These are phyloP conservation scores for Umbelopsis sp. DNA, from an alignment of 371 early-diverging fungal genomes.

Conservation along the genomic window DNA sequence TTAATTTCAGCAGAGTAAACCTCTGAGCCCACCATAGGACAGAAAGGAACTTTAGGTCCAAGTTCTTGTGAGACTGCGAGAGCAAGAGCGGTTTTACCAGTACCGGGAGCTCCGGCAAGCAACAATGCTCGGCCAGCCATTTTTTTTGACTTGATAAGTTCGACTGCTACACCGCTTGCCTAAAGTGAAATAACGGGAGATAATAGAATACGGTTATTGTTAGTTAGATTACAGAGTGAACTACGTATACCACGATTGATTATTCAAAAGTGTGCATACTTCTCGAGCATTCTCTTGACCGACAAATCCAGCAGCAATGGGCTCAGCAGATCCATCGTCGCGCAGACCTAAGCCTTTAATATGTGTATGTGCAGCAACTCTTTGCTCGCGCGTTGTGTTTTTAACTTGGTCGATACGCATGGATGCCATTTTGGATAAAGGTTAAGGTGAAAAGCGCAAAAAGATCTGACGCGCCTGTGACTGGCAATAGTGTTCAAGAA, in stretches of 20 bases:
- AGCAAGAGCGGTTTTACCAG: slow-evolving; percentile 94
- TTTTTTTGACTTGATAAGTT: slow-evolving; percentile 92
- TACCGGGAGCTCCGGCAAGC: slow-evolving; percentile 97
- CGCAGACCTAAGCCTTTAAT: slow-evolving; percentile 85
- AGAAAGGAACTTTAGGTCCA: slow-evolving; percentile 97
- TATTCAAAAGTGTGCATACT: slow-evolving; percentile 47
- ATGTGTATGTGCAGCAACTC: slow-evolving; percentile 97
- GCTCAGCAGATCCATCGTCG: slow-evolving; percentile 89
- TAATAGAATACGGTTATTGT: background rate
- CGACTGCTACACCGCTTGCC: slow-evolving; percentile 94
- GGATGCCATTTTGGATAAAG: slow-evolving; percentile 17
- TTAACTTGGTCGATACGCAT: slow-evolving; percentile 89
- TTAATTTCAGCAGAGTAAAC: slow-evolving; percentile 97
- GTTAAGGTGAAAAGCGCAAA: background rate
- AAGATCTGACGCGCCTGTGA: slow-evolving; percentile 3
- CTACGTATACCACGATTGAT: background rate
- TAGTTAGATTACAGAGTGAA: background rate
- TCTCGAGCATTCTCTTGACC: slow-evolving; percentile 96
- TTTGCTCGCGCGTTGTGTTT: slow-evolving; percentile 82
- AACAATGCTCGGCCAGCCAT: slow-evolving; percentile 97
- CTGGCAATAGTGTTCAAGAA: too few species aligned
- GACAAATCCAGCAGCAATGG: slow-evolving; percentile 90
- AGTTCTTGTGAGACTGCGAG: slow-evolving; percentile 95
- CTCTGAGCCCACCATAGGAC: slow-evolving; percentile 98
- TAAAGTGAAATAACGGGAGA: slow-evolving; percentile 24